These are phyloP conservation scores for Fonsecaea erecta DNA, from an alignment of 2,329 filamentous ascomycete species.

Conservation along the genomic window DNA sequence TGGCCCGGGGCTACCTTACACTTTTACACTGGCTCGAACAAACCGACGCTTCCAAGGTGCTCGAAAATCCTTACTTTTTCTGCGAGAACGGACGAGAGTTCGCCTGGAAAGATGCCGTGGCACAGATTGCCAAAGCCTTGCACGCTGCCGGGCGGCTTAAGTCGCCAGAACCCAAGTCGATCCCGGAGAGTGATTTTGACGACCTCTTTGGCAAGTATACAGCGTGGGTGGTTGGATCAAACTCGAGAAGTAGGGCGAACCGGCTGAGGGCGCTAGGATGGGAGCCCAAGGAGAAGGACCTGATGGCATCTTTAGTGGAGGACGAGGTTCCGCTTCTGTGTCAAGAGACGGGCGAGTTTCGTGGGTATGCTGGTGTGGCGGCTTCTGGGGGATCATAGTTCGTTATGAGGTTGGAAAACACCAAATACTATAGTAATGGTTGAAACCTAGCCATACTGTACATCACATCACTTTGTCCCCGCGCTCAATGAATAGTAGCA, in stretches of 20 bases:
- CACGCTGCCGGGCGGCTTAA: constrained; percentile 47
- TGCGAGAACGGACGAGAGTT: constrained; percentile 53
- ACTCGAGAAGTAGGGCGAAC: constrained; percentile 52
- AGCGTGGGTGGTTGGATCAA: constrained; percentile 47
- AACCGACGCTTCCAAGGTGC: constrained; percentile 39
- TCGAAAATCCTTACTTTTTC: constrained; percentile 57
- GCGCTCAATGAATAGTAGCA: too few species aligned
- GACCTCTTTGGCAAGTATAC: constrained; percentile 50
- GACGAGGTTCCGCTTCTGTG: constrained; percentile 46
- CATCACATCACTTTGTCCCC: too few species aligned
- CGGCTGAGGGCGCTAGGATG: constrained; percentile 53
- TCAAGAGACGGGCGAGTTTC: constrained; percentile 22
- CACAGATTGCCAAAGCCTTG: constrained; percentile 46
- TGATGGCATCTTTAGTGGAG: constrained; percentile 45
- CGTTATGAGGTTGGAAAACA: neutral
- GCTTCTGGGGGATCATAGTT: constrained; percentile 10
- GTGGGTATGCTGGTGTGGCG: constrained; percentile 10
- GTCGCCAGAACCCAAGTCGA: constrained; percentile 44
- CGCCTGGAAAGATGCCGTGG: constrained; percentile 51
- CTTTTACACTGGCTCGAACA: constrained; percentile 54
- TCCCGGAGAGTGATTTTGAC: constrained; percentile 46
- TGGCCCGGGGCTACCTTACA: constrained; percentile 52
- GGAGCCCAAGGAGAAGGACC: constrained; percentile 52
- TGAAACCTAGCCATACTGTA: too few species aligned
- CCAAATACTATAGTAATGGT: too few species aligned